Evolutionary conservation across 768 basidiomycete species (phyloP), one percentile per base, ranked within the genome.

Genomic region (Macrolepiota dolichaula): DNA sequence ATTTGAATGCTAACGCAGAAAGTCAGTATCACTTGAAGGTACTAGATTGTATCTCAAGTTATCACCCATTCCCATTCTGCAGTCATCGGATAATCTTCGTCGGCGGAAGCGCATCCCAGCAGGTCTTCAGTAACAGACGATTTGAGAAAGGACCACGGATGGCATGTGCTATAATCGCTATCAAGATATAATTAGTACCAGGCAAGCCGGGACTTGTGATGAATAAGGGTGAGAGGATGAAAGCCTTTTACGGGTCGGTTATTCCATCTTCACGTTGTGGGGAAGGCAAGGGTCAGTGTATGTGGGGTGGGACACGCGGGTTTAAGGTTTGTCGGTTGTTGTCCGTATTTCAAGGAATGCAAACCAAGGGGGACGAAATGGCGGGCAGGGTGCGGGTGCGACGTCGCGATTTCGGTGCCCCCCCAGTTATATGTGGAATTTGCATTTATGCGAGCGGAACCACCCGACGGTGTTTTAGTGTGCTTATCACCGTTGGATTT

Each of bases 401-500:
- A 9, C 42, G 42, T 7, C 22, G 25, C 13, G 25, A 5, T 1
- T 13, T 32, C 7, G 7, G 47, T 5, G 15, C 22, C 19, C 13
- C 13, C 25, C 10, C 25, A 12, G 19, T 24, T 49, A 49, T 49
- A 24, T 11, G 47, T 54, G 22, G n/a, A 38, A 22, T 7, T 32
- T 32, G 29, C 0, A 40, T 19, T 37, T 22, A 38, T 29, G 11
- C 22, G 35, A 15, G 2, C 52, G 35, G 19, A 2, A 24, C 36
- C 11, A 19, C 29, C 25, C 22, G 29, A 47, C 55, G 55, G 55
- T 49, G 55, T 59, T 59, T 59, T 12, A 17, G 0, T 32, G 50
- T 9, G 58, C 58, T 51, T 59, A 59, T 59, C 58, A 59, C 58
- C 58, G 58, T 52, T 22, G 58, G 42, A 59, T 52, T 29, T 52